phyloP scores from a whole-genome alignment of 148 eudicot species.

The Persicaria tinctoria region DNA sequence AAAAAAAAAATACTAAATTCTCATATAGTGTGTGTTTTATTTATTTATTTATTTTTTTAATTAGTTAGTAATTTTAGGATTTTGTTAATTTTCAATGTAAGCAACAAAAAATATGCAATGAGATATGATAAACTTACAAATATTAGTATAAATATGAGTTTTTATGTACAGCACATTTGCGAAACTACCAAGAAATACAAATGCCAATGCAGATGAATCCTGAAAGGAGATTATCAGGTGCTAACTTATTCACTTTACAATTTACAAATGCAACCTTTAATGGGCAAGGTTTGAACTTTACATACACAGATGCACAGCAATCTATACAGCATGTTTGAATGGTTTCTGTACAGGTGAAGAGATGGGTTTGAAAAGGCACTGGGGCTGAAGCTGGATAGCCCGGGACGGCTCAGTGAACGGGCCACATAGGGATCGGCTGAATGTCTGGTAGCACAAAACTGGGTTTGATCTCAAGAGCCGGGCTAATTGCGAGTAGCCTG shows the following conservation, averaged over 20 bases:
- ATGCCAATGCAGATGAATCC: constrained; percentile 3
- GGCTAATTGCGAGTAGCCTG: constrained; percentile 56
- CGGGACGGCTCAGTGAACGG: constrained; percentile 14
- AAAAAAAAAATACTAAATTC: too few species aligned
- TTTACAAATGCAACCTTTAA: neutral
- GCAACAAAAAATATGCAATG: neutral
- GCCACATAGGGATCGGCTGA: constrained; percentile 29
- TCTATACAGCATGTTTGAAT: constrained; percentile 3
- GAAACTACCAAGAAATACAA: neutral
- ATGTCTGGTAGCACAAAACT: constrained; percentile 30
- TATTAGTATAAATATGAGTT: neutral
- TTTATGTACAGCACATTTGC: neutral
- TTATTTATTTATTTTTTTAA: too few species aligned
- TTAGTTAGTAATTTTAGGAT: neutral
- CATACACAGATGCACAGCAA: neutral
- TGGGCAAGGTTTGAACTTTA: neutral
- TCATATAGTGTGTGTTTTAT: too few species aligned
- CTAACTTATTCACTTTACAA: neutral
- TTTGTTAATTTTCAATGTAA: neutral
- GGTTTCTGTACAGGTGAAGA: constrained; percentile 1
- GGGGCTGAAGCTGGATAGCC: neutral
- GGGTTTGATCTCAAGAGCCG: constrained; percentile 71
- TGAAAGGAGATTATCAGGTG: neutral
- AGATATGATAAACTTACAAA: neutral
- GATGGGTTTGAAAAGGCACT: neutral